Evolutionary conservation across 2,329 filamentous ascomycete genomes (phyloP).

Genomic region (Aureobasidium vineae): DNA sequence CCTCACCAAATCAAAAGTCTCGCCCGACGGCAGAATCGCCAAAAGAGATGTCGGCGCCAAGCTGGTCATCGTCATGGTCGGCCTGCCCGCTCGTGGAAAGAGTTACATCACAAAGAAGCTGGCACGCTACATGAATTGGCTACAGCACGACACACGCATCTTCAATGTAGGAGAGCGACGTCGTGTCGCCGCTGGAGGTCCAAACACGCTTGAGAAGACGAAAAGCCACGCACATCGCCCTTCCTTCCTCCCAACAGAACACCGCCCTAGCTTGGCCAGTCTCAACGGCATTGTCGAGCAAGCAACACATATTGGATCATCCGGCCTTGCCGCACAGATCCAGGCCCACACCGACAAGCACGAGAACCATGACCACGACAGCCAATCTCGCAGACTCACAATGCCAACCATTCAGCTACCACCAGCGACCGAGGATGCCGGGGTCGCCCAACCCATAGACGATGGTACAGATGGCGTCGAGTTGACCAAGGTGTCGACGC

Average conservation of each 20-base stretch:
- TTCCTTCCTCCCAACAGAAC: slow-evolving; percentile 28
- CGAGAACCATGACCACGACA: not conserved
- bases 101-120: slow-evolving; percentile 99
- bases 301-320: slow-evolving; percentile 31
- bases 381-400: not conserved
- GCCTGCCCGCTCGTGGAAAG: slow-evolving; percentile 90
- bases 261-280: slow-evolving; percentile 31
- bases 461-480: slow-evolving; percentile 30
- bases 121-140: slow-evolving; percentile 91
- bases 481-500: slow-evolving; percentile 31
- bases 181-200: slow-evolving; percentile 69
- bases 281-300: slow-evolving; percentile 32
- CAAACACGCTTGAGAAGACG: slow-evolving; percentile 38
- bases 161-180: slow-evolving; percentile 97
- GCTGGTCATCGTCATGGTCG: slow-evolving; percentile 97
- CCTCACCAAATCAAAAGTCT: slow-evolving; percentile 91
- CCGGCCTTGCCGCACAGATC: slow-evolving; percentile 53
- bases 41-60: slow-evolving; percentile 94
- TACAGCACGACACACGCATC: slow-evolving; percentile 91
- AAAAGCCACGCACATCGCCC: slow-evolving; percentile 31
- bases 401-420: slow-evolving; percentile 18
- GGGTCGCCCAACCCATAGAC: slow-evolving; percentile 19
- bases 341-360: slow-evolving; percentile 56
- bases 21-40: slow-evolving; percentile 91
- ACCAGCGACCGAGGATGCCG: not conserved